Evolutionary conservation across 768 basidiomycete genomes (phyloP).

Genomic region (Hirschioporus abietinus): DNA sequence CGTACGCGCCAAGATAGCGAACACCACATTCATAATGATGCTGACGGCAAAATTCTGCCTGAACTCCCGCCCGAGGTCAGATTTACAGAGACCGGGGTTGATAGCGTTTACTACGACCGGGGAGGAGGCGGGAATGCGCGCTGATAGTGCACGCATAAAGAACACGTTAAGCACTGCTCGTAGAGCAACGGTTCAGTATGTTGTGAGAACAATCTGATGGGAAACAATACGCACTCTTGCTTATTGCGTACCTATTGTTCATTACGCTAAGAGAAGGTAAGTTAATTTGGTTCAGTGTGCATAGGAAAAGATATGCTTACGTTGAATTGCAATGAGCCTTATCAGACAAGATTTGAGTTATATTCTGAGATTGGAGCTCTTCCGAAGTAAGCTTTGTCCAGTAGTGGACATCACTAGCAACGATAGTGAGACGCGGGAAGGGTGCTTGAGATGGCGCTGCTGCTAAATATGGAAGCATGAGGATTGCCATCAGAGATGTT

Average conservation of each 20-base stretch:
- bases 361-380: slow-evolving; percentile 23
- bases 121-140: slow-evolving; percentile 22
- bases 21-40: slow-evolving; percentile 21
- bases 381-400: slow-evolving; percentile 20
- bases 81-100: slow-evolving; percentile 39
- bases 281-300: background rate
- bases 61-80: slow-evolving; percentile 29
- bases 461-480: slow-evolving; percentile 27
- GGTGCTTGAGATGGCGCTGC: slow-evolving; percentile 21
- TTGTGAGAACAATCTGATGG: background rate
- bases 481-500: slow-evolving; percentile 26
- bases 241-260: slow-evolving; percentile 22
- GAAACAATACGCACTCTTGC: slow-evolving; percentile 28
- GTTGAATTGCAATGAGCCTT: slow-evolving; percentile 24
- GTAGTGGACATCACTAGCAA: slow-evolving; percentile 27
- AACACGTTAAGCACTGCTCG: slow-evolving; percentile 34
- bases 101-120: slow-evolving; percentile 30
- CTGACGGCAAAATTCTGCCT: slow-evolving; percentile 11
- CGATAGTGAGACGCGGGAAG: slow-evolving; percentile 24
- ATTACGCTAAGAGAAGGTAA: slow-evolving; percentile 12
- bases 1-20: slow-evolving; percentile 28
- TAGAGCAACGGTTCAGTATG: background rate
- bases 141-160: slow-evolving; percentile 32
- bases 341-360: slow-evolving; percentile 27
- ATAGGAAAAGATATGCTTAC: slow-evolving; percentile 16